Evolutionary conservation across 2,329 filamentous ascomycete species (phyloP).

Genomic region (Fusarium heterosporum): DNA sequence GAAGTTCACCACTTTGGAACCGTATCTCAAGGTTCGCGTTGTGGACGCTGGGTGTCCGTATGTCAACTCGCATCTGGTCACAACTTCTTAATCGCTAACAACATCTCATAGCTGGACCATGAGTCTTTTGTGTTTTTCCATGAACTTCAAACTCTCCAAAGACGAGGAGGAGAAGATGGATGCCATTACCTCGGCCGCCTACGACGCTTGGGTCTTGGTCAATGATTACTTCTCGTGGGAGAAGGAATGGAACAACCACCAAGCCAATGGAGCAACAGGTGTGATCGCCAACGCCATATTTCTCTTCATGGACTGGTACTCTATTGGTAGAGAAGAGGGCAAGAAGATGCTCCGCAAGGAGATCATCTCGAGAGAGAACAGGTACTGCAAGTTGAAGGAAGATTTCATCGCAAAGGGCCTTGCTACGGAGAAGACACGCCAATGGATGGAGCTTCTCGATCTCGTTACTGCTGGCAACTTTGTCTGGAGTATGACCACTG

Average conservation of each 20-base stretch:
- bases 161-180: neutral
- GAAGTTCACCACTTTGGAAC: neutral
- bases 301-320: neutral
- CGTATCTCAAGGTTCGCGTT: neutral
- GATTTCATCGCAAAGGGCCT: neutral
- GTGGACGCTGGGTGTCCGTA: neutral
- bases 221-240: slow-evolving; percentile 1
- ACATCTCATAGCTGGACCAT: neutral
- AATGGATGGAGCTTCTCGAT: neutral
- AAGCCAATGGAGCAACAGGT: neutral
- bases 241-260: neutral
- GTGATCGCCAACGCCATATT: neutral
- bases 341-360: neutral
- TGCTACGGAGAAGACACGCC: neutral
- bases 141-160: neutral
- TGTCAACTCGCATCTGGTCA: neutral
- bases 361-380: neutral
- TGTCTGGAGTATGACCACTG: neutral
- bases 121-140: neutral
- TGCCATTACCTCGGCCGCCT: neutral
- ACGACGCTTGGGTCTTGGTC: neutral
- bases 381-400: neutral
- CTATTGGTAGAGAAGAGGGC: neutral
- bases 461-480: neutral
- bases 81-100: too few species aligned